These are phyloP conservation scores for Dunaliella sp. DNA, from an alignment of 139 green algal genomes.

Conservation along the genomic window DNA sequence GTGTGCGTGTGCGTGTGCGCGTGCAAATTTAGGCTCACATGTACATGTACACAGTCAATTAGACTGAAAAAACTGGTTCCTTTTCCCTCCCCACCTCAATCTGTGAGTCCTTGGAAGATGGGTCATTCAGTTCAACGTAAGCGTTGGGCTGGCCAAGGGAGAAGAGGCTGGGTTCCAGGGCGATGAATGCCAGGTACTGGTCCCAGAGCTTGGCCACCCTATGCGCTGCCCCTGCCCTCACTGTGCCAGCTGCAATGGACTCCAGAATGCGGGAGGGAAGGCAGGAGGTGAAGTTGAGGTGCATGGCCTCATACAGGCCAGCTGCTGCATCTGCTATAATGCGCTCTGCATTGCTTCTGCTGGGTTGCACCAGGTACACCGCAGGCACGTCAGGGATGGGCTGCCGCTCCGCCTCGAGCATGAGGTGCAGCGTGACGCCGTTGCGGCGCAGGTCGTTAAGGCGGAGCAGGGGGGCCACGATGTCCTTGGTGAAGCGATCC, in stretches of 20 bases:
- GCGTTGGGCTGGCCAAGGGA: slow-evolving; percentile 74
- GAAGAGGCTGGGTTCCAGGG: slow-evolving; percentile 87
- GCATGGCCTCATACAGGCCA: slow-evolving; percentile 85
- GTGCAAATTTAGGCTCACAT: no score
- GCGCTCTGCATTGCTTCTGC: slow-evolving; percentile 59
- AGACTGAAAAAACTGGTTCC: no score
- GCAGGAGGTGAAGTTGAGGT: slow-evolving; percentile 90
- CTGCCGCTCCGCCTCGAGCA: slow-evolving; percentile 85
- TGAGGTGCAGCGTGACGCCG: slow-evolving; percentile 94
- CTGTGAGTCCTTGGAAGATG: slow-evolving; percentile 74
- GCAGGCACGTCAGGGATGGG: slow-evolving; percentile 94
- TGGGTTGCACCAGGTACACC: slow-evolving; percentile 92
- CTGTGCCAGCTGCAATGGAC: slow-evolving; percentile 64
- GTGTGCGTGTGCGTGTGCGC: no score
- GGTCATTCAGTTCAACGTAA: slow-evolving; percentile 94
- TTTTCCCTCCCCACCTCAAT: slow-evolving; percentile 84
- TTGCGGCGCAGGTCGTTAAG: slow-evolving; percentile 87
- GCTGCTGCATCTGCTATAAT: slow-evolving; percentile 71
- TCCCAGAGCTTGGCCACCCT: slow-evolving; percentile 25
- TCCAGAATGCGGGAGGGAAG: slow-evolving; percentile 78
- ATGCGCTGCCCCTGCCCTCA: slow-evolving; percentile 51
- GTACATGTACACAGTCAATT: no score
- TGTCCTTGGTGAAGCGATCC: slow-evolving; percentile 83
- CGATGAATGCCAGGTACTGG: slow-evolving; percentile 88
- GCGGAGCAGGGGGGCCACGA: slow-evolving; percentile 90